phyloP scores from a whole-genome alignment of 2,329 filamentous ascomycete species.

The Alternaria arbusti region DNA sequence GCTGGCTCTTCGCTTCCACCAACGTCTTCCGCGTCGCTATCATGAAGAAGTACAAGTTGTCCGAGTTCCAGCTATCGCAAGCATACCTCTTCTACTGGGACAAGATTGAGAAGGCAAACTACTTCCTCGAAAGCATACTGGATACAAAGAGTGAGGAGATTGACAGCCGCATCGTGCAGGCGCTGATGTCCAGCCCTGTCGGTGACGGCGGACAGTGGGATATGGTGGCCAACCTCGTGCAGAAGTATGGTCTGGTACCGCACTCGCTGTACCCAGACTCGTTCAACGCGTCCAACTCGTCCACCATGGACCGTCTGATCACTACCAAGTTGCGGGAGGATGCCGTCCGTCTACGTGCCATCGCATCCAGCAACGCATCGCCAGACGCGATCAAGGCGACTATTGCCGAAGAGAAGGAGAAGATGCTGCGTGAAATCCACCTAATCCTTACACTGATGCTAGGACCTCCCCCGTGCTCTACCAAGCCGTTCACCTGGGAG shows the following conservation, averaged over 20 bases:
- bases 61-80: conserved; percentile 84
- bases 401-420: conserved; percentile 65
- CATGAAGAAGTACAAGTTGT: conserved; percentile 81
- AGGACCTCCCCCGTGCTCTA: conserved; percentile 75
- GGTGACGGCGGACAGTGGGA: conserved; percentile 90
- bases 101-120: conserved; percentile 91
- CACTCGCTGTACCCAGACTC: conserved; percentile 82
- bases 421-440: conserved; percentile 81
- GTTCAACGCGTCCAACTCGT: conserved; percentile 76
- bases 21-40: conserved; percentile 89
- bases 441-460: conserved; percentile 82
- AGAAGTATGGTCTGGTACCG: conserved; percentile 88
- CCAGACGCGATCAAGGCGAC: conserved; percentile 48
- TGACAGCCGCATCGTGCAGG: conserved; percentile 75
- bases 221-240: conserved; percentile 85
- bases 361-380: conserved; percentile 53
- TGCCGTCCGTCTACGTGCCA: conserved; percentile 71
- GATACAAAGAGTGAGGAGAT: conserved; percentile 74
- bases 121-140: conserved; percentile 83
- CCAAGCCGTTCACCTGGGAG: conserved; percentile 77
- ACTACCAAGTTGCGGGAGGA: conserved; percentile 89
- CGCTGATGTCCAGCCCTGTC: conserved; percentile 70
- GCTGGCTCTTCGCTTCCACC: conserved; percentile 92
- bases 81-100: conserved; percentile 92
- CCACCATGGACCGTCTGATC: conserved; percentile 73